A percentile compares a stretch with the other conserved stretches of the same genome.
Evolutionary conservation across 371 early-diverging fungal species (phyloP).

Genomic region (Syncephalastrum racemosum): DNA sequence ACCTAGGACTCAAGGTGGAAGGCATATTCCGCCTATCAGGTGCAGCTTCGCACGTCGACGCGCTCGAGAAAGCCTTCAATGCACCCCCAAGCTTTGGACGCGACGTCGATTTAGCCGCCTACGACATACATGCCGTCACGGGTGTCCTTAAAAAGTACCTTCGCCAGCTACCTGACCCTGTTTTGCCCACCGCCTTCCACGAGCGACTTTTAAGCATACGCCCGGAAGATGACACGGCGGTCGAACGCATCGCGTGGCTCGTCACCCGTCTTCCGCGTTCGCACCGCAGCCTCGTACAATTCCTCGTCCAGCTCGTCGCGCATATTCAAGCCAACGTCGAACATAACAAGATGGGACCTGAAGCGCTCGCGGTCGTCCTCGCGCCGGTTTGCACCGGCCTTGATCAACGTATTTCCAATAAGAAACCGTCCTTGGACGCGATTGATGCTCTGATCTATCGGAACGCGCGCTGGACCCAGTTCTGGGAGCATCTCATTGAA

Average conservation of each 20-base stretch:
- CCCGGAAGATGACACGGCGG: neutral
- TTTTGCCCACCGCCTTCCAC: constrained; percentile 40
- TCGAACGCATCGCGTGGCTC: constrained; percentile 14
- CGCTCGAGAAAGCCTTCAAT: constrained; percentile 31
- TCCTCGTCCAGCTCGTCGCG: constrained; percentile 27
- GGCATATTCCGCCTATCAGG: constrained; percentile 51
- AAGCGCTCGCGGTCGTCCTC: constrained; percentile 44
- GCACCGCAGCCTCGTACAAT: constrained; percentile 37
- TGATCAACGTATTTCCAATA: constrained; percentile 20
- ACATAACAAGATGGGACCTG: constrained; percentile 41
- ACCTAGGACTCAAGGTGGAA: constrained; percentile 36
- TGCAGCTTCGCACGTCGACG: constrained; percentile 36
- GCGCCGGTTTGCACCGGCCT: constrained; percentile 47
- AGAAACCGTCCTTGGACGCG: constrained; percentile 8
- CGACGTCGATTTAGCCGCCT: constrained; percentile 24
- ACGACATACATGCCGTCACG: constrained; percentile 46
- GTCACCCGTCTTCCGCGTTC: constrained; percentile 31
- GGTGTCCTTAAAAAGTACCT: constrained; percentile 48
- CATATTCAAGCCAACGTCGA: constrained; percentile 26
- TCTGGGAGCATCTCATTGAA: constrained; percentile 46
- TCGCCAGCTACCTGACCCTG: constrained; percentile 40
- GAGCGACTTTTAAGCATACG: constrained; percentile 19
- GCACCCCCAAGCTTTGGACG: constrained; percentile 27
- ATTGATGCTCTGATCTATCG: constrained; percentile 23
- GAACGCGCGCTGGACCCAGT: constrained; percentile 40